Conservation (phyloP, 257 asterid genomes). For the Rubia yunnanensis region DNA sequence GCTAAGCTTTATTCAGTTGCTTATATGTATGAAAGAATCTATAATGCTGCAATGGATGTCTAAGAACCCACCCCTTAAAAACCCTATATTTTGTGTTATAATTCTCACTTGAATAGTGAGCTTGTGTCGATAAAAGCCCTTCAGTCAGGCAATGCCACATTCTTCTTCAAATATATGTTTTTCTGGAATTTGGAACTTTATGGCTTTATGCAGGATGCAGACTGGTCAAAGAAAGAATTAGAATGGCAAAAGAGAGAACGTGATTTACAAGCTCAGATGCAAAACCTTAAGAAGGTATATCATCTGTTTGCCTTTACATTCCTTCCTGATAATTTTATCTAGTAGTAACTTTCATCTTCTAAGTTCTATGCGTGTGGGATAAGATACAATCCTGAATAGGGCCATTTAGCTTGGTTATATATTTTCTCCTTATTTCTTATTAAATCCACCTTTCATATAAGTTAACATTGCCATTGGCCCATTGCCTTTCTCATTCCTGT, state of each 20-base stretch:
- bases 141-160: not conserved
- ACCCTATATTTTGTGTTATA: not conserved
- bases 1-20: not conserved
- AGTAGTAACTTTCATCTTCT: not conserved
- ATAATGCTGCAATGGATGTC: not conserved
- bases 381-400: not conserved
- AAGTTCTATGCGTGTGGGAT: not conserved
- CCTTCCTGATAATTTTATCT: slow-evolving; percentile 1
- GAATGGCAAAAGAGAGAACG: slow-evolving; percentile 64
- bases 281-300: slow-evolving; percentile 45
- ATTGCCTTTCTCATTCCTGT: not conserved
- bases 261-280: slow-evolving; percentile 41
- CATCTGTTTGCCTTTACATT: not conserved
- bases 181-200: slow-evolving; percentile 3
- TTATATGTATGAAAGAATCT: not conserved
- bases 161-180: slow-evolving; percentile 4
- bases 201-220: slow-evolving; percentile 37
- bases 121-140: not conserved
- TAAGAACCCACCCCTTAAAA: not conserved
- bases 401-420: not conserved
- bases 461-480: not conserved
- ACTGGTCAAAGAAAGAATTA: slow-evolving; percentile 52
- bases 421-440: not conserved
- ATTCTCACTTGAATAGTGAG: not conserved
- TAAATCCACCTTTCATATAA: not conserved